Base-by-base conservation (phyloP, 2,329 filamentous ascomycete genomes). In the Xylariaceae sp. region DNA sequence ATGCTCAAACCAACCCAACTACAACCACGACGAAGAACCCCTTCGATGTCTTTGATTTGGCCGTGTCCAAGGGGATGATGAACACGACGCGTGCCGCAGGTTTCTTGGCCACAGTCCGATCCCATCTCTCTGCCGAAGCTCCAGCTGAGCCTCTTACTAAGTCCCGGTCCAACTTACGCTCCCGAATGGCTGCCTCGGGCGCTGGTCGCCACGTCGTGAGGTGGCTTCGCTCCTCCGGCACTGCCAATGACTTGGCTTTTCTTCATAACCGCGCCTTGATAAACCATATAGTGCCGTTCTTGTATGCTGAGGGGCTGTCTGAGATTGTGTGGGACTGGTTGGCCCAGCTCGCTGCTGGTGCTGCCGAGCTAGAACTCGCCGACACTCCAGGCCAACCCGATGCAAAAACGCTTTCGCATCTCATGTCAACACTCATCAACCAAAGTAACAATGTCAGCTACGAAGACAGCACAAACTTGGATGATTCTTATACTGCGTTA, bases 1-100 rank as follows among this genome's bases (percentile, higher is more conserved):
- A 54, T 43, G 51, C 47, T 33, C 42, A 47, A 39, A 49, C 12
- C 13, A 45, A 43, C 34, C 34, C 33, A 3, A 54, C 60, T 52
- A 56, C 45, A 66, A 42, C 9, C n/a, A 17, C 50, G n/a, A 43
- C 69, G 31, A 39, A n/a, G 40, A 74, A 78, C 41, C 79, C 77
- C 3, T 77, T 81, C 70, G 72, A 78, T 38, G 73, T 83, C 3
- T 84, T 84, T 53, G 75, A 82, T 56, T 72, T 75, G 51, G 81
- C 80, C 16, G 79, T 80, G 2, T 73, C 77, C 12, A 74, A 72
- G 60, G 80, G 80, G 36, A 71, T 84, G 59, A 82, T 84, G 81
- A 83, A 73, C 4, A 62, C 75, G 1, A 69, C 71, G 38, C 74
- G 78, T 1, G 81, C 81, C 0, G 75, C 75, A 1, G 81, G 81